phyloP scores from a whole-genome alignment of 75 land plant species.

The Sequoiadendron giganteum region DNA sequence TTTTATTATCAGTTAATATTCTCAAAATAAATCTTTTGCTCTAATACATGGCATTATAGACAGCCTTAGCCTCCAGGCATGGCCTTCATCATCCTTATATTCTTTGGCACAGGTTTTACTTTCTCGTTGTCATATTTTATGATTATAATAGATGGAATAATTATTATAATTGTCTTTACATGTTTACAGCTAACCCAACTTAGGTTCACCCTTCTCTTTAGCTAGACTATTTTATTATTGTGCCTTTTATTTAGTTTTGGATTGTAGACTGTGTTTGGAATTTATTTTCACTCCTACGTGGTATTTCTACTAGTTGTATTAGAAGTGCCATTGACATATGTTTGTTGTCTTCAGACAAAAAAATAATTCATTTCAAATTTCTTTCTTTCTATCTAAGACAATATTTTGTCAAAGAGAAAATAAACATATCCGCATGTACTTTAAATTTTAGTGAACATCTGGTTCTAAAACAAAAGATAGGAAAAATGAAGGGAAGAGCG shows the following conservation, averaged over 20 bases:
- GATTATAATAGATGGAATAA: not conserved
- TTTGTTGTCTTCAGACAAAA: not conserved
- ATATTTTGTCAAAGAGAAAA: not conserved
- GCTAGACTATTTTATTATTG: not conserved
- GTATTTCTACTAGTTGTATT: too few species aligned
- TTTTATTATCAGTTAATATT: not conserved
- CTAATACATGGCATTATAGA: not conserved
- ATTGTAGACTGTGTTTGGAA: not conserved
- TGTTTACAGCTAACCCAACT: not conserved
- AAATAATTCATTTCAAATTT: not conserved
- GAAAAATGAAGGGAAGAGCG: conserved; percentile 1
- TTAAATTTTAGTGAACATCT: not conserved
- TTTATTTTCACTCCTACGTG: too few species aligned
- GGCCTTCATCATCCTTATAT: not conserved
- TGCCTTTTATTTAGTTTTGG: not conserved
- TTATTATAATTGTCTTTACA: not conserved
- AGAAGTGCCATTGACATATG: not conserved
- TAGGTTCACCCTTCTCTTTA: not conserved
- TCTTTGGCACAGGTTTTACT: not conserved
- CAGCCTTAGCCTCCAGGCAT: not conserved
- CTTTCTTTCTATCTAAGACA: not conserved
- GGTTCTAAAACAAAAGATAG: not conserved
- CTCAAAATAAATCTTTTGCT: not conserved
- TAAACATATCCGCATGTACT: not conserved
- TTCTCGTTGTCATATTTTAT: not conserved